Evolutionary conservation across 2,329 filamentous ascomycete genomes (phyloP).

Genomic region (Aspergillus tanneri): DNA sequence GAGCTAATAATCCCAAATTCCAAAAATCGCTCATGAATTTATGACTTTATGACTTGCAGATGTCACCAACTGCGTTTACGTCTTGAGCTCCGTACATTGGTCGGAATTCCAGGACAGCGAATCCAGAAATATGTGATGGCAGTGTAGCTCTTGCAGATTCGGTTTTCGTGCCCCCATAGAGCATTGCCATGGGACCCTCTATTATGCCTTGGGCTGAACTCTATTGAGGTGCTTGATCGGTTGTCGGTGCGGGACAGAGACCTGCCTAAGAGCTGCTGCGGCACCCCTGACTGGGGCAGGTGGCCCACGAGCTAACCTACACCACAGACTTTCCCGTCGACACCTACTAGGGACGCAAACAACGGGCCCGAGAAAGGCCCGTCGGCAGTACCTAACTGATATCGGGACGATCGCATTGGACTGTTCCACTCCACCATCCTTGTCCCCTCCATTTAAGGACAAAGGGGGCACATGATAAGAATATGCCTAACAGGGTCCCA

Average conservation of each 20-base stretch:
- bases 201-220: slow-evolving; percentile 14
- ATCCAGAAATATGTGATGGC: slow-evolving; percentile 21
- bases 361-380: slow-evolving; percentile 7
- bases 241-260: slow-evolving; percentile 16
- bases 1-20: not conserved
- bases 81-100: slow-evolving; percentile 19
- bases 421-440: slow-evolving; percentile 8
- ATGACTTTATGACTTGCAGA: slow-evolving; percentile 10
- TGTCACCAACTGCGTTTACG: slow-evolving; percentile 33
- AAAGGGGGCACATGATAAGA: slow-evolving; percentile 16
- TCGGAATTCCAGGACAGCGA: slow-evolving; percentile 9
- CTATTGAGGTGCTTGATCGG: slow-evolving; percentile 8
- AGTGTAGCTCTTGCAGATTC: slow-evolving; percentile 24
- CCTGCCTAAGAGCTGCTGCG: slow-evolving; percentile 18
- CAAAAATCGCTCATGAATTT: not conserved
- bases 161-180: not conserved
- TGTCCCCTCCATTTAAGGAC: slow-evolving; percentile 4
- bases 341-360: slow-evolving; percentile 9
- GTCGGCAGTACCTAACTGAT: slow-evolving; percentile 11
- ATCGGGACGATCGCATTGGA: slow-evolving; percentile 16
- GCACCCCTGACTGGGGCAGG: slow-evolving; percentile 18
- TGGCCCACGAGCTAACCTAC: slow-evolving; percentile 16
- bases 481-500: slow-evolving; percentile 12
- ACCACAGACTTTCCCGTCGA: slow-evolving; percentile 8
- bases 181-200: slow-evolving; percentile 4